A percentile compares a stretch with the other conserved stretches of the same genome.
These are phyloP conservation scores for Peronospora tabacina DNA, from an alignment of 352 stramenopile species.

Conservation along the genomic window DNA sequence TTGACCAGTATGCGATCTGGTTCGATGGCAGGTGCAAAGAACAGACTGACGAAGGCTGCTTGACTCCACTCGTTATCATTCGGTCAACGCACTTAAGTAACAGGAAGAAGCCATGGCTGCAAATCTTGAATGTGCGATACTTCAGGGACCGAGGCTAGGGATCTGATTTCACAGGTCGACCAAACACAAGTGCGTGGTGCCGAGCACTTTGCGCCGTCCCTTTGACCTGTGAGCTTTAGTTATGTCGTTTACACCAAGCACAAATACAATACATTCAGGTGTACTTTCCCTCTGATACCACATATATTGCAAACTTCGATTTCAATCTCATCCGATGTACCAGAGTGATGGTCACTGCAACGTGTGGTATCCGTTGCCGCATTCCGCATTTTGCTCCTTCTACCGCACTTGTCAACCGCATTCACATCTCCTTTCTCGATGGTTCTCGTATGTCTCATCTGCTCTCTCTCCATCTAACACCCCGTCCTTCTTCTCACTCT, in stretches of 20 bases:
- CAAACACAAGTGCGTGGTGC: slow-evolving; percentile 25
- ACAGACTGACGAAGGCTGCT: slow-evolving; percentile 8
- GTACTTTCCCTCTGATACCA: not conserved
- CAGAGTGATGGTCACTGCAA: slow-evolving; percentile 23
- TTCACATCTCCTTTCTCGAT: slow-evolving; percentile 23
- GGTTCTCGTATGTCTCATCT: slow-evolving; percentile 40
- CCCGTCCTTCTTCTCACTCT: slow-evolving; percentile 1
- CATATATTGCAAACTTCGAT: slow-evolving; percentile 18
- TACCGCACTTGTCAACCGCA: slow-evolving; percentile 8
- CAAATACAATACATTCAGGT: not conserved
- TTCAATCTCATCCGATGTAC: not conserved
- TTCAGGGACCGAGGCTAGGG: not conserved
- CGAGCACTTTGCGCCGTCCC: slow-evolving; percentile 20
- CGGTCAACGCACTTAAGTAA: no score
- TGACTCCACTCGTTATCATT: no score
- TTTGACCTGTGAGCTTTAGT: slow-evolving; percentile 15
- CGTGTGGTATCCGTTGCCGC: not conserved
- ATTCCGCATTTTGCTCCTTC: slow-evolving; percentile 31
- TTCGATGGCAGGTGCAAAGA: slow-evolving; percentile 1
- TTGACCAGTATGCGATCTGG: slow-evolving; percentile 6
- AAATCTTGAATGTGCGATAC: no score
- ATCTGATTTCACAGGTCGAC: slow-evolving; percentile 18
- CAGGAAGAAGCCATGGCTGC: slow-evolving; percentile 24
- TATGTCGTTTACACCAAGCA: not conserved
- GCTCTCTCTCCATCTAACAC: not conserved